Base-by-base conservation (phyloP, 768 basidiomycete genomes). In the Boletus fagicola region DNA sequence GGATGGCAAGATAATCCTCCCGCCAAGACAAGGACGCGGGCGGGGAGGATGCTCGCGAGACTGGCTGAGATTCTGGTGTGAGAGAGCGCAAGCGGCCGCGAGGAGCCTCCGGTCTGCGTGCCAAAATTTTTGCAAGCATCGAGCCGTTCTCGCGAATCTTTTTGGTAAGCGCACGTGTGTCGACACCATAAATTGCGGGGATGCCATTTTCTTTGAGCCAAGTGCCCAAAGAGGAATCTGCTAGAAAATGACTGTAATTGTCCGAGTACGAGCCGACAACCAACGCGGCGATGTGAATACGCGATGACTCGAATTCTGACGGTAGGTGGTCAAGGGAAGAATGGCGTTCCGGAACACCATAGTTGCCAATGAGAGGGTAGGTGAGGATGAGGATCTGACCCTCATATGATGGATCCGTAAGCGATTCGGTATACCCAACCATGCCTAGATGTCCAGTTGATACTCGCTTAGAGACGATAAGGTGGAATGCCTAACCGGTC, bases 321-420 rank as follows among this genome's bases (percentile, higher is more conserved):
- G 89, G 87, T 44, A 94, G 75, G 28, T 76, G 74, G 59, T 87
- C 82, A 40, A 83, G 66, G 35, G 78, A 60, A 38, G 61, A 57
- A 60, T 67, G 69, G 54, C 93, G 86, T 59, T 80, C 80, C 51
- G 97, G 97, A 24, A 98, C 94, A 68, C 97, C 97, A 70, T 99
- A 99, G 72, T 98, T 98, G 38, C 97, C 97, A 62, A 98, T 78
- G 65, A 99, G 81, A 15, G 97, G 97, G 76, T 98, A 98, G 2
- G 97, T 98, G 64, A 98, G 81, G 62, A 99, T 86, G 57, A 99
- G 88, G 69, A 99, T 98, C 75, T 98, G 97, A 36, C 94, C 94
- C 72, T 96, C 88, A 75, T 99, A 99, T 2, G 96, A 98, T 20
- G 97, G 97, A 73, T 98, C 97, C 45, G 97, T 99, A 64, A 98